Conservation (phyloP, 164 flowering plant genomes). For the Stephania japonica region DNA sequence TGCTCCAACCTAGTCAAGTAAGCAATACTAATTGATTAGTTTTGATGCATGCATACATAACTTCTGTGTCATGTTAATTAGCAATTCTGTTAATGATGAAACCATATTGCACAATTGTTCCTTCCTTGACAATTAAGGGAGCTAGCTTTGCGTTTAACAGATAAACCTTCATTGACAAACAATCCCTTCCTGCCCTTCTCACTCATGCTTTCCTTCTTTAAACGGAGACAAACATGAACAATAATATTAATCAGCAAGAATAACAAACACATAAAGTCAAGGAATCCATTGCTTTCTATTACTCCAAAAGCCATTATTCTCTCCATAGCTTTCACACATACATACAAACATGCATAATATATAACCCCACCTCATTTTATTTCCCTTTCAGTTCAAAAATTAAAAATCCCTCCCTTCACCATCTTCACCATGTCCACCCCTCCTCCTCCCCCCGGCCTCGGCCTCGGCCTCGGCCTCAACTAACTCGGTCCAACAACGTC, state of each 20-base stretch:
- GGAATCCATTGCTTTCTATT: slow-evolving; percentile 25
- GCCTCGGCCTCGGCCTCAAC: background rate
- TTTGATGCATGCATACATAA: background rate
- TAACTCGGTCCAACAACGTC: slow-evolving; percentile 7
- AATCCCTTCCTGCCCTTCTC: background rate
- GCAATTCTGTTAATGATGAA: too few species aligned
- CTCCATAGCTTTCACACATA: background rate
- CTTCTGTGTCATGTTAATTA: background rate
- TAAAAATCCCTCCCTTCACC: background rate
- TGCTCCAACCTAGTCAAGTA: too few species aligned
- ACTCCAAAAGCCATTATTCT: slow-evolving; percentile 25
- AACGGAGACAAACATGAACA: background rate
- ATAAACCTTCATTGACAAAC: background rate
- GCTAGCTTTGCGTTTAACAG: background rate
- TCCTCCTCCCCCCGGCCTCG: slow-evolving; percentile 19
- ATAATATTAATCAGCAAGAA: background rate
- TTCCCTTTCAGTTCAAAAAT: background rate
- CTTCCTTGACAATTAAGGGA: background rate
- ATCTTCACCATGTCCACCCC: slow-evolving; percentile 29
- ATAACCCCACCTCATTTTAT: background rate
- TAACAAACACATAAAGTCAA: background rate
- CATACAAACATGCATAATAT: background rate
- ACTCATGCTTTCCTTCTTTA: slow-evolving; percentile 29
- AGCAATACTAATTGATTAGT: too few species aligned
- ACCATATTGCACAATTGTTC: background rate